These are phyloP conservation scores for Pythium rishiriense DNA, from an alignment of 352 stramenopile species.

Conservation along the genomic window DNA sequence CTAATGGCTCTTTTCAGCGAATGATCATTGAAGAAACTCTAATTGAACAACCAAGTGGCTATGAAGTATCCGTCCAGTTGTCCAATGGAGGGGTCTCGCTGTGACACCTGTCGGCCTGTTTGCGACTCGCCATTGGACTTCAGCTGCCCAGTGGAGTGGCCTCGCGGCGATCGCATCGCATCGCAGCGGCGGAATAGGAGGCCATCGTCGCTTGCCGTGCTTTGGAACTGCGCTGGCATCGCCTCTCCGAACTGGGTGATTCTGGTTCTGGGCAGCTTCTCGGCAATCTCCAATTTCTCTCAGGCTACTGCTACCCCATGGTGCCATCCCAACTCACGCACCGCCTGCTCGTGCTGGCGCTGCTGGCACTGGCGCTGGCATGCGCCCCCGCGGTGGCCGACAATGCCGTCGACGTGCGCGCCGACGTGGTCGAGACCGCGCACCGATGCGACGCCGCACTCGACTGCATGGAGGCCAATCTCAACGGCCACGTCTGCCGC, in stretches of 20 bases:
- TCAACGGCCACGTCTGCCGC: slow-evolving; percentile 45
- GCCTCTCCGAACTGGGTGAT: too few species aligned
- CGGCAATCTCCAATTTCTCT: not conserved
- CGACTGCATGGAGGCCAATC: slow-evolving; percentile 48
- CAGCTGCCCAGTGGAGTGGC: slow-evolving; percentile 1
- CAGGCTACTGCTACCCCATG: not conserved
- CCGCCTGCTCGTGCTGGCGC: not conserved
- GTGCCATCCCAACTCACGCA: not conserved
- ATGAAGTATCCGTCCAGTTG: not conserved
- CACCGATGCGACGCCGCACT: slow-evolving; percentile 39
- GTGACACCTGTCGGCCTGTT: slow-evolving; percentile 20
- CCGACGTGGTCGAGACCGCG: not conserved
- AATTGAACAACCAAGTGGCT: not conserved
- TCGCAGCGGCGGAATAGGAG: slow-evolving; percentile 28
- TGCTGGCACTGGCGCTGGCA: slow-evolving; percentile 12
- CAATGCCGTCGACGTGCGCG: not conserved
- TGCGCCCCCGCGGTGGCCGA: not conserved
- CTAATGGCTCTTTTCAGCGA: slow-evolving; percentile 6
- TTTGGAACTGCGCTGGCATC: not conserved
- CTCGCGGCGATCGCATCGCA: not conserved
- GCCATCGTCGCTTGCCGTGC: not conserved
- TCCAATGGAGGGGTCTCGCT: slow-evolving; percentile 11
- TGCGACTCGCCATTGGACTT: slow-evolving; percentile 24
- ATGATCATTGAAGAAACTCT: not conserved
- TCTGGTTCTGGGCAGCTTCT: not conserved